Conservation (phyloP, 2,329 filamentous ascomycete genomes). For the Scleromitrula shiraiana region DNA sequence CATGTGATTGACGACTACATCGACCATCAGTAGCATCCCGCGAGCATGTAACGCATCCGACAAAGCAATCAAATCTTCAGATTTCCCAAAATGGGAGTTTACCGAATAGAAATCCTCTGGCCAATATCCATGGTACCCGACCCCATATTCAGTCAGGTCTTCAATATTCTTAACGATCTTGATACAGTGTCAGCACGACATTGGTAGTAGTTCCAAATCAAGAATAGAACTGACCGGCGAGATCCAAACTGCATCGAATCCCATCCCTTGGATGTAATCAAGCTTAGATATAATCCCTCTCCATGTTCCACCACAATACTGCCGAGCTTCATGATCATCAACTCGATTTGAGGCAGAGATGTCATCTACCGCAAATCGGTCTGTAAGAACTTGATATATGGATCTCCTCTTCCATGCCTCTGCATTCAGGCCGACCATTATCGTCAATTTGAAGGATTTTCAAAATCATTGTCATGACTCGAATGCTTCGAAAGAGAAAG, state of each 20-base stretch:
- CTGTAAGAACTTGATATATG: conserved; percentile 36
- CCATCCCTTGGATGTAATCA: conserved; percentile 39
- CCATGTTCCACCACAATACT: conserved; percentile 41
- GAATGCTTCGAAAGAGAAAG: too few relatives aligned
- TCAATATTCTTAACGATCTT: conserved; percentile 21
- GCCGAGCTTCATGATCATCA: background rate
- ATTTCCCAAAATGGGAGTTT: conserved; percentile 51
- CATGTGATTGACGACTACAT: conserved; percentile 35
- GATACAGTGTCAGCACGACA: background rate
- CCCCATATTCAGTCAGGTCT: conserved; percentile 30
- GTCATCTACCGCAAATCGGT: conserved; percentile 32
- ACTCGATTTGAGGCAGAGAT: conserved; percentile 5
- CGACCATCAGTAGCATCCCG: conserved; percentile 40
- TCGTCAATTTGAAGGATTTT: too few relatives aligned
- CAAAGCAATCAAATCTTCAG: conserved; percentile 49
- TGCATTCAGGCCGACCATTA: too few relatives aligned
- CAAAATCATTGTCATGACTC: too few relatives aligned
- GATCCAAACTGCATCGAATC: conserved; percentile 23
- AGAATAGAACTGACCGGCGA: conserved; percentile 2
- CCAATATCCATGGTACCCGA: conserved; percentile 39
- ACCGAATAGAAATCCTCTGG: conserved; percentile 39
- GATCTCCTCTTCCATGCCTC: conserved; percentile 29
- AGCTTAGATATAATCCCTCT: conserved; percentile 37
- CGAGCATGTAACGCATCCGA: conserved; percentile 47
- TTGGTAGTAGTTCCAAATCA: too few relatives aligned